These are phyloP conservation scores for Claviceps arundinis DNA, from an alignment of 2,329 filamentous ascomycete genomes.

Conservation along the genomic window DNA sequence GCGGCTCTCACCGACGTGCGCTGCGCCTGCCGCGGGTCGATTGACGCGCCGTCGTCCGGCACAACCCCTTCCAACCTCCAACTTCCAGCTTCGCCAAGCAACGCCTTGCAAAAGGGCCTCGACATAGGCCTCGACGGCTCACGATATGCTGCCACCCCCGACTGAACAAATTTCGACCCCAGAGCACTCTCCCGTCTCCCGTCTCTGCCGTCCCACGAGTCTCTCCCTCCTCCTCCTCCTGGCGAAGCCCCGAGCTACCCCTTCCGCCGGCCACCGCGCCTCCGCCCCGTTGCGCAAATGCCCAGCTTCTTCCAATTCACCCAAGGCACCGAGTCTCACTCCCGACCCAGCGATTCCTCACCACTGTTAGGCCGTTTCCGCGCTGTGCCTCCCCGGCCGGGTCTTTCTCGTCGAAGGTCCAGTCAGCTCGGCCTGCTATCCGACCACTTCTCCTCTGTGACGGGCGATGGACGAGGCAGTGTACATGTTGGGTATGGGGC, in stretches of 20 bases:
- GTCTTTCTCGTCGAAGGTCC: slow-evolving; percentile 14
- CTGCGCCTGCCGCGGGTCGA: too few relatives aligned
- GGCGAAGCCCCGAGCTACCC: neutral
- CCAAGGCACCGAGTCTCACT: slow-evolving; percentile 47
- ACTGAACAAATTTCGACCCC: neutral
- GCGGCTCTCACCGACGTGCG: too few relatives aligned
- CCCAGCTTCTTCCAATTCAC: slow-evolving; percentile 56
- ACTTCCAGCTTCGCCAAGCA: neutral
- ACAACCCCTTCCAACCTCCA: neutral
- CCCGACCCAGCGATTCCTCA: slow-evolving; percentile 39
- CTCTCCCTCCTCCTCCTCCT: neutral
- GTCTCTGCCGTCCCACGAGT: neutral
- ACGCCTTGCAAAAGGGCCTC: neutral
- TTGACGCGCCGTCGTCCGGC: too few relatives aligned
- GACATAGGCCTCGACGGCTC: neutral
- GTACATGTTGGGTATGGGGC: slow-evolving; percentile 45
- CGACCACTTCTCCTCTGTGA: slow-evolving; percentile 11
- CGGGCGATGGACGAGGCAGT: slow-evolving; percentile 30
- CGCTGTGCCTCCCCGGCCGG: slow-evolving; percentile 38
- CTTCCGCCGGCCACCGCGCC: neutral
- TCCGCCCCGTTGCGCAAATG: slow-evolving; percentile 25
- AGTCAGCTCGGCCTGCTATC: slow-evolving; percentile 29
- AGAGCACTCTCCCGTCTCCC: neutral
- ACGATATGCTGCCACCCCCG: neutral
- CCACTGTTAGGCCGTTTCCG: slow-evolving; percentile 53